phyloP scores from a whole-genome alignment of 1,139 yeast species.

The Kurtzmaniella quercitrusa region DNA sequence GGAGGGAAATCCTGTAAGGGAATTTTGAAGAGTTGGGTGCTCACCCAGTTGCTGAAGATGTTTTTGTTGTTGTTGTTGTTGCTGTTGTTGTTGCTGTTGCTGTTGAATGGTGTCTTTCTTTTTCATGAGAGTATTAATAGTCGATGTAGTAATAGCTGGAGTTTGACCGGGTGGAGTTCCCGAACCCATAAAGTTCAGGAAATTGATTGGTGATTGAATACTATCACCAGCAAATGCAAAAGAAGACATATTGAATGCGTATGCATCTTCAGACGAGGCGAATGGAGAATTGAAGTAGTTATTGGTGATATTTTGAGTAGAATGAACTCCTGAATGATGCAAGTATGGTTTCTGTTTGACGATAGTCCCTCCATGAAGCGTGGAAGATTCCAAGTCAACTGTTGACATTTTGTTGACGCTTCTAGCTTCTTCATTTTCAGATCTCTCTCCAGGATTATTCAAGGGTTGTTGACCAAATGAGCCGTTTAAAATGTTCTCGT shows the following conservation, averaged over 20 bases:
- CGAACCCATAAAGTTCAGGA: not conserved
- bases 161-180: conserved; percentile 2
- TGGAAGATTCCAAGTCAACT: not conserved
- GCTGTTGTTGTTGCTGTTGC: conserved; percentile 8
- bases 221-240: conserved; percentile 24
- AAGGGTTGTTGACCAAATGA: not conserved
- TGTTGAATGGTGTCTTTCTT: conserved; percentile 2
- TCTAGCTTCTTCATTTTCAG: not conserved
- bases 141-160: conserved; percentile 3
- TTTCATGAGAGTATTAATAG: conserved; percentile 10
- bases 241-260: conserved; percentile 33
- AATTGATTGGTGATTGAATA: conserved; percentile 1
- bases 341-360: conserved; percentile 9
- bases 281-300: conserved; percentile 30
- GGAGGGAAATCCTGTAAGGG: conserved; percentile 27
- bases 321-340: conserved; percentile 32
- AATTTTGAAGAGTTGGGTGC: conserved; percentile 22
- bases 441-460: not conserved
- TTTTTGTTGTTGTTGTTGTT: conserved; percentile 3
- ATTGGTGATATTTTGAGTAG: conserved; percentile 30
- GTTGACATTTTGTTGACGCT: not conserved
- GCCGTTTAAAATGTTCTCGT: not conserved
- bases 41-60: conserved; percentile 11
- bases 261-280: conserved; percentile 21
- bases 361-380: not conserved